Evolutionary conservation across 352 stramenopile species (phyloP), one percentile per base, ranked within the genome.

Genomic region (Globisporangium carolinianum): DNA sequence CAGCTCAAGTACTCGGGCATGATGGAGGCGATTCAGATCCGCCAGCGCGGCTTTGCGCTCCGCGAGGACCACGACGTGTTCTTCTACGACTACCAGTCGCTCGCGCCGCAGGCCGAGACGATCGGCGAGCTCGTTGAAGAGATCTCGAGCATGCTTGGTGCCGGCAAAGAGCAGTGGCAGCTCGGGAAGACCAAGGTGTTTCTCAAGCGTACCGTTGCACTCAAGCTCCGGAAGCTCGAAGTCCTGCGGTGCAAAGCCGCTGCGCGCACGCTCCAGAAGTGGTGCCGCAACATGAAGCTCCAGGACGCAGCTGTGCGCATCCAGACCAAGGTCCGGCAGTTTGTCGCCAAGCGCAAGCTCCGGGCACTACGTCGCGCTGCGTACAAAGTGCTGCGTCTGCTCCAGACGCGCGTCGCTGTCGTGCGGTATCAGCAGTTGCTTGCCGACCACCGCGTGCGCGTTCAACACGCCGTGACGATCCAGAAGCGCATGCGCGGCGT

Each of bases 21-120:
- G 86, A 95, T 96, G 85, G 86, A 96, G 56, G 85, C 86, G 10
- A 95, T 96, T 52, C 85, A 96, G 62, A 96, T 96, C 49, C 86
- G 86, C 50, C 86, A 95, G 64, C 83, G 82, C 43, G 86, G 86
- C 14, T 96, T 96, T 66, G 86, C 84, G 38, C 60, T 96, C 17
- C 83, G 86, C 11, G 86, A 96, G 55, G 86, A 96, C 45, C 86
- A 96, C 62, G 86, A 96, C 53, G 85, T 94, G 35, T 96, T 96
- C 61, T 96, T 96, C 60, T 95, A 96, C 58, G 85, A 96, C 61
- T 95, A 93, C 51, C 83, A 94, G 53, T 80, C 79, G n/a, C 63
- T 96, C 15, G 81, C 82, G 2, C 86, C 86, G n/a, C 71, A 89
- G 11, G 83, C 85, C 0, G 83, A 96, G 53, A 91, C 84, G 48